Evolutionary conservation across 768 basidiomycete genomes (phyloP).

Genomic region (Trametopsis cervina): DNA sequence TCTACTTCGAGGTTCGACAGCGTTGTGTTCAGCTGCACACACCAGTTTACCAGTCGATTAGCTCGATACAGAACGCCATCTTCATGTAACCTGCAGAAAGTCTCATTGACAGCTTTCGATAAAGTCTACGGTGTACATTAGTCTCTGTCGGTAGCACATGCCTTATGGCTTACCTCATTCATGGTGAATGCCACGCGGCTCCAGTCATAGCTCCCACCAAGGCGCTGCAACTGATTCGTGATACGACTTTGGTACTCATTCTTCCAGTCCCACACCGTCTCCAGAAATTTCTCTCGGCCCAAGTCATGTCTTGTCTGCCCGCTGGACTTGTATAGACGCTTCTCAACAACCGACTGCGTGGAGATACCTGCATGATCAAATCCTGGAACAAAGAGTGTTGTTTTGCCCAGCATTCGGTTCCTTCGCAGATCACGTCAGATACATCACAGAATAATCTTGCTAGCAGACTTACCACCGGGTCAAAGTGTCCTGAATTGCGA

Average conservation of each 20-base stretch:
- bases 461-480: slow-evolving; percentile 67
- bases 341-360: slow-evolving; percentile 96
- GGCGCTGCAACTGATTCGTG: slow-evolving; percentile 77
- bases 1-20: slow-evolving; percentile 99
- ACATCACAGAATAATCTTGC: neutral
- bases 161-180: slow-evolving; percentile 55
- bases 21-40: slow-evolving; percentile 90
- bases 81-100: slow-evolving; percentile 86
- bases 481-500: slow-evolving; percentile 85
- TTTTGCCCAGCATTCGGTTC: slow-evolving; percentile 95
- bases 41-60: slow-evolving; percentile 98
- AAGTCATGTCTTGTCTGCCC: slow-evolving; percentile 87
- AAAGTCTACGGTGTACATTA: slow-evolving; percentile 37
- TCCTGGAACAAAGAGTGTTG: slow-evolving; percentile 85
- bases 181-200: slow-evolving; percentile 92
- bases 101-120: slow-evolving; percentile 85
- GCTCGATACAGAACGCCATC: slow-evolving; percentile 91
- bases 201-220: slow-evolving; percentile 96
- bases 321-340: slow-evolving; percentile 75
- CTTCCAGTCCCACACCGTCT: slow-evolving; percentile 94
- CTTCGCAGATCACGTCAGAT: slow-evolving; percentile 30
- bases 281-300: slow-evolving; percentile 88
- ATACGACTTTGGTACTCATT: slow-evolving; percentile 97
- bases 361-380: slow-evolving; percentile 99
- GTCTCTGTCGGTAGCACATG: neutral